These are phyloP conservation scores for Lactifluus pinguis DNA, from an alignment of 768 basidiomycete species.

Conservation along the genomic window DNA sequence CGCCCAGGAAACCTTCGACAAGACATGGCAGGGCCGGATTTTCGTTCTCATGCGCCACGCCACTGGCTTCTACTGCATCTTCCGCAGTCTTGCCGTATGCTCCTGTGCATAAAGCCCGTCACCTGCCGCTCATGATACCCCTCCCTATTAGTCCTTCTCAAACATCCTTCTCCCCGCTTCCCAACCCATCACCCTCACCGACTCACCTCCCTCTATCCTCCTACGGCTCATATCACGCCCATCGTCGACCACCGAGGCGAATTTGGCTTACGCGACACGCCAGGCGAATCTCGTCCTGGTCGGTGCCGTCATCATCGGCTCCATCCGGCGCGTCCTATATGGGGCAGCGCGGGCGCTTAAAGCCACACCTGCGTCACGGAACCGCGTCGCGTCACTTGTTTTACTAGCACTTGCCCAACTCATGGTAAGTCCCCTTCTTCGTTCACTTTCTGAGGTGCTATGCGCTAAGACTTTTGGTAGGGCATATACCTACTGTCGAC, in stretches of 20 bases:
- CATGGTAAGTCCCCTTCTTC: slow-evolving; percentile 45
- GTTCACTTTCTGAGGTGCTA: neutral
- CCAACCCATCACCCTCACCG: slow-evolving; percentile 16
- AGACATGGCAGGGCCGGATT: slow-evolving; percentile 12
- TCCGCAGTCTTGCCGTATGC: slow-evolving; percentile 31
- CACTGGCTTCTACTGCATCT: slow-evolving; percentile 17
- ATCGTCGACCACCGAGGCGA: slow-evolving; percentile 19
- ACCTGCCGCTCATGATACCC: neutral
- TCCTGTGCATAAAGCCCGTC: neutral
- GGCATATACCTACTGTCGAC: slow-evolving; percentile 80
- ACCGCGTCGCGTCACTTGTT: slow-evolving; percentile 67
- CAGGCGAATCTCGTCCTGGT: slow-evolving; percentile 62
- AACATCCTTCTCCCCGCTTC: slow-evolving; percentile 39
- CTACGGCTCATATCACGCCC: slow-evolving; percentile 29
- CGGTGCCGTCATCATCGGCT: slow-evolving; percentile 67
- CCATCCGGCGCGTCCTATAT: slow-evolving; percentile 57
- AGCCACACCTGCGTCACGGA: slow-evolving; percentile 51
- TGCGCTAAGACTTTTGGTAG: slow-evolving; percentile 28
- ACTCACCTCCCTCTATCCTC: slow-evolving; percentile 30
- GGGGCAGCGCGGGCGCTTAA: slow-evolving; percentile 51
- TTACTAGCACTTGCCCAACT: slow-evolving; percentile 70
- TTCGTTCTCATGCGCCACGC: slow-evolving; percentile 15
- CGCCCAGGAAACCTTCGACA: slow-evolving; percentile 8
- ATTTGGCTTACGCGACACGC: slow-evolving; percentile 36
- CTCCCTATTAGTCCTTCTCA: slow-evolving; percentile 34